Evolutionary conservation across 805 yeast genomes (phyloP).

Genomic region (Kurtzmaniella cleridarum): DNA sequence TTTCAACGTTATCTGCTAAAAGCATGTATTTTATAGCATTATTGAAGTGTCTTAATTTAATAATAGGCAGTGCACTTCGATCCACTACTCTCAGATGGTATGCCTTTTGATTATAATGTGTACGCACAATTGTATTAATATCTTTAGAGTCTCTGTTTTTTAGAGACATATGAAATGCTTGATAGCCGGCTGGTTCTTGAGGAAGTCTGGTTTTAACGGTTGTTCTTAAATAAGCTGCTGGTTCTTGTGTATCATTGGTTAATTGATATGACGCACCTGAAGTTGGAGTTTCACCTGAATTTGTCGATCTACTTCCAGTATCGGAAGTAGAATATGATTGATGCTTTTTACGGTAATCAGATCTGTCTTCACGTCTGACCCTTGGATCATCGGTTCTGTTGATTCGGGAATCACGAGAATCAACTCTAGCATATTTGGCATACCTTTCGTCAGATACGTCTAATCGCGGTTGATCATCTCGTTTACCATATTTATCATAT

Average conservation of each 20-base stretch:
- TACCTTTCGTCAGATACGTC: conserved; percentile 10
- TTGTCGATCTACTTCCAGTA: not conserved
- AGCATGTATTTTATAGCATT: conserved; percentile 86
- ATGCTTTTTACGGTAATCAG: not conserved
- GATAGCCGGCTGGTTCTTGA: conserved; percentile 4
- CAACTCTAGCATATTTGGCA: conserved; percentile 11
- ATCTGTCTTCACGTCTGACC: not conserved
- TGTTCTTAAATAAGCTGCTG: too few relatives aligned
- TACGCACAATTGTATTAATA: conserved; percentile 65
- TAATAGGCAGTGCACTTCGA: conserved; percentile 76
- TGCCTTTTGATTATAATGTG: conserved; percentile 84
- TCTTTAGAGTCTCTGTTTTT: conserved; percentile 29
- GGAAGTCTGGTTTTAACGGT: not conserved
- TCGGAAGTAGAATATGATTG: not conserved
- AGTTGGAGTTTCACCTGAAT: not conserved
- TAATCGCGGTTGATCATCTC: conserved; percentile 3
- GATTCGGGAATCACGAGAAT: not conserved
- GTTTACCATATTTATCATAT: conserved; percentile 37
- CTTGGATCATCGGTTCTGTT: conserved; percentile 1
- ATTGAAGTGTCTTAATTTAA: conserved; percentile 82
- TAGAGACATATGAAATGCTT: conserved; percentile 34
- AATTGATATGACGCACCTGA: not conserved
- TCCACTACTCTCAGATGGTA: conserved; percentile 55
- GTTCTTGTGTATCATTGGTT: too few relatives aligned
- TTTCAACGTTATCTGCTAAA: conserved; percentile 60